Conservation (phyloP, 179 eudicot genomes). For the Beta corolliflora region DNA sequence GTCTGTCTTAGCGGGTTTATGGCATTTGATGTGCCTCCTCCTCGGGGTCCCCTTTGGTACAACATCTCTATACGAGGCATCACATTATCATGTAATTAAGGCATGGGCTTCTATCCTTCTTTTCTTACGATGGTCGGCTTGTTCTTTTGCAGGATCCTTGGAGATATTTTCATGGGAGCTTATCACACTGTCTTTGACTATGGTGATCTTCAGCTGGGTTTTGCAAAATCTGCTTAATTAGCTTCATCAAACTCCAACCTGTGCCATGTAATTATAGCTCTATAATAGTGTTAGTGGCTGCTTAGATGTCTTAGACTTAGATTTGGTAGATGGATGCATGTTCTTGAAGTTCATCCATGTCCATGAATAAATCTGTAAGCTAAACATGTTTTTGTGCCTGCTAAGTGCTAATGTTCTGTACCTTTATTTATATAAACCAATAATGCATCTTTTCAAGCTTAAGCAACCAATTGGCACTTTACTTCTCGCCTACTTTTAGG, state of each 20-base stretch:
- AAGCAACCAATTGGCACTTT: too few relatives aligned
- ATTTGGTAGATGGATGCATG: background rate
- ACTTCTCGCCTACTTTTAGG: too few relatives aligned
- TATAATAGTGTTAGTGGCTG: constrained; percentile 17
- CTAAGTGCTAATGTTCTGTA: constrained; percentile 14
- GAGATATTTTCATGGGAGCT: constrained; percentile 90
- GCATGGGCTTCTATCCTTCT: background rate
- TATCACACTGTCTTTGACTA: constrained; percentile 86
- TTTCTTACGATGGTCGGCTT: background rate
- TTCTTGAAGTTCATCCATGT: background rate
- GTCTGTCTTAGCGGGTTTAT: constrained; percentile 80
- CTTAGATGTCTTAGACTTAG: constrained; percentile 14
- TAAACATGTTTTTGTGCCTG: background rate
- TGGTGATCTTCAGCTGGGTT: constrained; percentile 70
- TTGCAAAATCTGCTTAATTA: constrained; percentile 62
- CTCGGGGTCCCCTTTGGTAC: constrained; percentile 88
- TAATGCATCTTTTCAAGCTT: too few relatives aligned
- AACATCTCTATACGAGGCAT: background rate
- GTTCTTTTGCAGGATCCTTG: constrained; percentile 69
- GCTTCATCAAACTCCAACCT: background rate
- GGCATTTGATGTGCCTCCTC: constrained; percentile 80
- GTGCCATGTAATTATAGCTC: constrained; percentile 15
- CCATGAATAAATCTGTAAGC: constrained; percentile 7
- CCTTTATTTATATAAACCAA: background rate
- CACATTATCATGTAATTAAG: background rate